Conservation (phyloP, 2,329 filamentous ascomycete species). For the Xylariaceae sp. region DNA sequence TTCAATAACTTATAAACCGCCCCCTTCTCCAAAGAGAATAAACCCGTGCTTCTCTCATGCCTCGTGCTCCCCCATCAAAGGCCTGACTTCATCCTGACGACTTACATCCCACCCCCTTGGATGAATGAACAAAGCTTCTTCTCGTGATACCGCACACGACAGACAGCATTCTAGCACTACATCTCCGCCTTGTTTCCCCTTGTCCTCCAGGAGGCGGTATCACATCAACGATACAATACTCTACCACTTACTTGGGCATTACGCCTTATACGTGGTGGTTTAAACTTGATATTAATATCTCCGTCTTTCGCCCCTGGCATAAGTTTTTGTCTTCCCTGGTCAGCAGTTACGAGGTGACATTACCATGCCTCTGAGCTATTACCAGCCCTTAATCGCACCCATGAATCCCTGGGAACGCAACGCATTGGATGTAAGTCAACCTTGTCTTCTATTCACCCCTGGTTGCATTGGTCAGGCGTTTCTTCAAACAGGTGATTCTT, state of each 20-base stretch:
- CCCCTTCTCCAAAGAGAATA: no score
- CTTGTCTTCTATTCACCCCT: neutral
- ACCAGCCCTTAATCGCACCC: neutral
- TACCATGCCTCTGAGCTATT: conserved; percentile 2
- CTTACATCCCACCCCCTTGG: no score
- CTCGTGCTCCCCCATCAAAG: conserved; percentile 1
- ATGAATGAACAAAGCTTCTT: neutral
- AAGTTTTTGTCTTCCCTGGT: neutral
- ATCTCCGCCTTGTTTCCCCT: neutral
- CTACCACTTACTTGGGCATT: neutral
- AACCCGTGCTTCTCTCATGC: no score
- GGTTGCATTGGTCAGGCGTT: neutral
- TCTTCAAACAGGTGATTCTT: no score
- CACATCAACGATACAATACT: neutral
- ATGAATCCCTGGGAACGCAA: conserved; percentile 21
- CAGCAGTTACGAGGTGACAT: neutral
- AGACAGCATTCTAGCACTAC: neutral
- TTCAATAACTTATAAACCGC: no score
- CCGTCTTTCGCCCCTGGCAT: neutral
- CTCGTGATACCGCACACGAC: neutral
- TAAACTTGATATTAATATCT: neutral
- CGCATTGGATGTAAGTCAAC: conserved; percentile 17
- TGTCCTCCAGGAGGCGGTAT: neutral
- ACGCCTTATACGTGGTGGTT: neutral
- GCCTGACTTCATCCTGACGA: no score